Evolutionary conservation across 257 asterid genomes (phyloP), one percentile per base, ranked within the genome.

Genomic region (Capsicum pubescens): DNA sequence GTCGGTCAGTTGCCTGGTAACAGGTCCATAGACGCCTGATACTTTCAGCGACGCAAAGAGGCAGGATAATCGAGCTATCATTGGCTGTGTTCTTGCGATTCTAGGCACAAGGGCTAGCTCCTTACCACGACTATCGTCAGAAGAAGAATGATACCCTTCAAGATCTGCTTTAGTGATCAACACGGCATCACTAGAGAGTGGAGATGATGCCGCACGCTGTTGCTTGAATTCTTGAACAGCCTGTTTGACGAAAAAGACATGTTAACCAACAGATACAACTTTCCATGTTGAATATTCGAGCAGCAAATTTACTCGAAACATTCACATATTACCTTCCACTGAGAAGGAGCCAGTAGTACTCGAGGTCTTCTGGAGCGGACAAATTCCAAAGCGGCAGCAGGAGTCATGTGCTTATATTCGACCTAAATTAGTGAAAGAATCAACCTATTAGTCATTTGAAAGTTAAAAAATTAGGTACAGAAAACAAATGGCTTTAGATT

Each of bases 281-380:
- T 48, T 19, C 44, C 6, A 55, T 39, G 58, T 26, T 21, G 54
- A 17, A 44, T 32, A 76, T 3, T 13, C 16, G 80, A 46, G 15
- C 10, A 71, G 12, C 15, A 9, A 26, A 56, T 11, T 19, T 44
- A 69, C 39, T 17, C 7, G n/a, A 59, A 84, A 55, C 44, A 11
- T 52, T 16, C 42, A 7, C 42, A 7, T 48, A 90, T 26, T 26
- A 95, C 99, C 98, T 92, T 93, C 98, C 99, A 93, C 64, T 95
- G 99, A 17, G 92, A 87, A 70, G 99, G 98, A 87, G 98, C 98
- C 84, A 95, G 88, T 9, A 90, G 89, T 82, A 95, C 95, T 86
- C 99, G 88, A 68, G 99, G 99, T 88, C 99, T 91, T 85, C 81
- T 90, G 60, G 98, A 92, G 56, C 97, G 95, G 64, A 95, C 99